phyloP scores from a whole-genome alignment of 2,329 filamentous ascomycete genomes.

The Colletotrichum echinochloae region DNA sequence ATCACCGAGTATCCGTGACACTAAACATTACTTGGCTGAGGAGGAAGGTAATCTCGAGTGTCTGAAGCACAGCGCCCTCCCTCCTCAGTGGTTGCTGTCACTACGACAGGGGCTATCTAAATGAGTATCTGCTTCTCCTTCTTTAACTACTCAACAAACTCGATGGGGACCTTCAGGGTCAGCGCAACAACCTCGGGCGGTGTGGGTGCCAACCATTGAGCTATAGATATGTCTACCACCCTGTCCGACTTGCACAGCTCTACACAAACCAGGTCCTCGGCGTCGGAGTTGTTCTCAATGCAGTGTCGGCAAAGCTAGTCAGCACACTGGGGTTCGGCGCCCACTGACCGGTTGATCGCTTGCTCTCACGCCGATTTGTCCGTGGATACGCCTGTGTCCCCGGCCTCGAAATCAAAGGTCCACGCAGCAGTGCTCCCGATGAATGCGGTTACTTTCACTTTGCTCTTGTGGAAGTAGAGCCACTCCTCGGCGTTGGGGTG shows the following conservation, averaged over 20 bases:
- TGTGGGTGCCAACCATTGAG: slow-evolving; percentile 77
- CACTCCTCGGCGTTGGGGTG: slow-evolving; percentile 78
- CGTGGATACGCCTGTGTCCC: slow-evolving; percentile 77
- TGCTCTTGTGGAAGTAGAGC: slow-evolving; percentile 76
- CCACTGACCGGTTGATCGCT: not conserved
- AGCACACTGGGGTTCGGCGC: not conserved
- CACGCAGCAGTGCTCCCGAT: slow-evolving; percentile 70
- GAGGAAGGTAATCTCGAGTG: not conserved
- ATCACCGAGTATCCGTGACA: not conserved
- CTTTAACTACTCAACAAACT: slow-evolving; percentile 68
- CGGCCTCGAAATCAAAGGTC: slow-evolving; percentile 75
- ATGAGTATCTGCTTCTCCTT: slow-evolving; percentile 73
- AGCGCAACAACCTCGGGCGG: slow-evolving; percentile 72
- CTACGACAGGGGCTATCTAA: not conserved
- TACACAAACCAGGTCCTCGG: slow-evolving; percentile 74
- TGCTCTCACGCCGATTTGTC: slow-evolving; percentile 65
- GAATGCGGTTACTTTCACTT: slow-evolving; percentile 73
- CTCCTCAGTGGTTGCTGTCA: not conserved
- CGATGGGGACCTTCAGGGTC: slow-evolving; percentile 67
- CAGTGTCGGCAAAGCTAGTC: slow-evolving; percentile 63
- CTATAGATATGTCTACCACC: slow-evolving; percentile 74
- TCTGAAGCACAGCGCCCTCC: not conserved
- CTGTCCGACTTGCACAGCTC: slow-evolving; percentile 77
- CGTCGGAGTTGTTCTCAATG: slow-evolving; percentile 75
- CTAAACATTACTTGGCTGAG: not conserved